Evolutionary conservation across 2,329 filamentous ascomycete genomes (phyloP).

Genomic region (Penicillium italicum): DNA sequence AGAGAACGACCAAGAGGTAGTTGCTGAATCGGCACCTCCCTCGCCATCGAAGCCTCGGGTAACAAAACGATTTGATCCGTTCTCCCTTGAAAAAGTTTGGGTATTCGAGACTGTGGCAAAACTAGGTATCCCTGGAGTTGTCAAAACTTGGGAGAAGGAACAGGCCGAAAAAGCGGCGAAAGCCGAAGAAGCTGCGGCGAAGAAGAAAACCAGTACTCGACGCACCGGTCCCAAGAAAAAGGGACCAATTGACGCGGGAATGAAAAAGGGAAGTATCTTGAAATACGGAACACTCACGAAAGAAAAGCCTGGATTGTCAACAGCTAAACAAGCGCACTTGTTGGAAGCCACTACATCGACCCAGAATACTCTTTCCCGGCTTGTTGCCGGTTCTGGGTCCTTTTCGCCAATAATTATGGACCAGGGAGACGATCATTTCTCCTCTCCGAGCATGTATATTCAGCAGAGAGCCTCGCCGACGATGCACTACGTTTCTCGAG

Average conservation of each 20-base stretch:
- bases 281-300: slow-evolving; percentile 42
- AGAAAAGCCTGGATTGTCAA: slow-evolving; percentile 29
- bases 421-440: slow-evolving; percentile 9
- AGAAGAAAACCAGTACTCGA: slow-evolving; percentile 28
- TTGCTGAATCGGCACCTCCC: slow-evolving; percentile 21
- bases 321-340: slow-evolving; percentile 29
- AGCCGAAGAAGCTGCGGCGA: slow-evolving; percentile 19
- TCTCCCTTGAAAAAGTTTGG: slow-evolving; percentile 64
- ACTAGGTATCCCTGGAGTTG: slow-evolving; percentile 61
- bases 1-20: slow-evolving; percentile 30
- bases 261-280: slow-evolving; percentile 42
- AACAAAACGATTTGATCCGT: slow-evolving; percentile 58
- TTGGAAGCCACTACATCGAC: slow-evolving; percentile 26
- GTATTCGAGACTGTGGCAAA: slow-evolving; percentile 62
- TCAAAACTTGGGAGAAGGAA: slow-evolving; percentile 60
- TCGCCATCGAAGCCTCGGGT: slow-evolving; percentile 26
- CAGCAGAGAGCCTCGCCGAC: slow-evolving; percentile 9
- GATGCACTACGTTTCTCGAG: slow-evolving; percentile 4
- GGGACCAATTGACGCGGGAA: slow-evolving; percentile 38
- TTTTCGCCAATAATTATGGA: slow-evolving; percentile 8
- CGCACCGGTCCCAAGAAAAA: slow-evolving; percentile 34
- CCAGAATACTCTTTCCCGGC: slow-evolving; percentile 12
- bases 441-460: slow-evolving; percentile 18
- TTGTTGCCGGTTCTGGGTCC: not conserved
- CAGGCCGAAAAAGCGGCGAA: slow-evolving; percentile 31